These are phyloP conservation scores for Withania somnifera DNA, from an alignment of 305 asterid species.

Conservation along the genomic window DNA sequence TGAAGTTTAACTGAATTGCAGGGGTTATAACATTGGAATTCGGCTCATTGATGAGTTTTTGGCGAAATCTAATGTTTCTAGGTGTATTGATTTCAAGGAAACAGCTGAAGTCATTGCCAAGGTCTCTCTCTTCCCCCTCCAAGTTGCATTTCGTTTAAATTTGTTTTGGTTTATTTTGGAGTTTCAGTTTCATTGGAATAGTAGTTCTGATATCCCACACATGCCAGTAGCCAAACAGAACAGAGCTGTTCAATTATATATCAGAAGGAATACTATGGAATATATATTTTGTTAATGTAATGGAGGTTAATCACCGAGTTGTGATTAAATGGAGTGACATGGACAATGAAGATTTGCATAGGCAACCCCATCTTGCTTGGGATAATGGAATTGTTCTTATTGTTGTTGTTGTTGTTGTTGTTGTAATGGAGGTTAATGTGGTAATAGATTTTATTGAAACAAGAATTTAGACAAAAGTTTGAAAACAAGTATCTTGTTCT, in stretches of 20 bases:
- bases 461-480: background rate
- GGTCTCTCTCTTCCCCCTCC: slow-evolving; percentile 30
- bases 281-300: background rate
- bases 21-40: slow-evolving; percentile 90
- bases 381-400: background rate
- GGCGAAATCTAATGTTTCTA: slow-evolving; percentile 79
- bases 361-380: background rate
- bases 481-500: background rate
- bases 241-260: background rate
- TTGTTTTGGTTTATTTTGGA: background rate
- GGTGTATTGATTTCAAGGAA: slow-evolving; percentile 89
- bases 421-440: background rate
- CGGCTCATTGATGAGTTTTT: slow-evolving; percentile 85
- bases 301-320: background rate
- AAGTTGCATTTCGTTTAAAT: background rate
- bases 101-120: slow-evolving; percentile 96
- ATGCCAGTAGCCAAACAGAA: background rate
- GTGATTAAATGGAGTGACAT: background rate
- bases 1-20: slow-evolving; percentile 14
- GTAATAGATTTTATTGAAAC: background rate
- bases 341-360: background rate
- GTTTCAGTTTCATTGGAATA: background rate
- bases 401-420: background rate
- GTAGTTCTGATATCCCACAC: background rate
- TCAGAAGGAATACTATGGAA: background rate